Percentiles rank a stretch among this genome's conserved stretches.
Conservation (phyloP, 768 basidiomycete species). For the Boletus bicolor region DNA sequence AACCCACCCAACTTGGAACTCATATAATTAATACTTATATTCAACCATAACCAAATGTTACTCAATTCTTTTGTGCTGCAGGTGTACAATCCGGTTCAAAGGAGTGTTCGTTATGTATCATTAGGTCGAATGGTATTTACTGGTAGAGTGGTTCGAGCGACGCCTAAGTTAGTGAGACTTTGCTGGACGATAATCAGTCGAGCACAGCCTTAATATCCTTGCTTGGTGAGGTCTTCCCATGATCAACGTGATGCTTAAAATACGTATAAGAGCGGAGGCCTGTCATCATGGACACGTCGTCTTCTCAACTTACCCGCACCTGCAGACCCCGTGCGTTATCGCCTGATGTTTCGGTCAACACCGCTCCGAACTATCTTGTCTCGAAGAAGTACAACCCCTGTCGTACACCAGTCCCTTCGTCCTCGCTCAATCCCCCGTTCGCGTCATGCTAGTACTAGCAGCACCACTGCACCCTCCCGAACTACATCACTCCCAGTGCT, state of each 20-base stretch:
- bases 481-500: constrained; percentile 3
- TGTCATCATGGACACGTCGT: not conserved
- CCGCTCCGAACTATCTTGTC: constrained; percentile 2
- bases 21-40: too few species aligned
- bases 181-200: too few species aligned
- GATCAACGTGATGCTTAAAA: not conserved
- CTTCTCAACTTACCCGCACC: not conserved
- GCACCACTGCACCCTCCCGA: not conserved
- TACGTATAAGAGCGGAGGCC: not conserved
- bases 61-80: too few species aligned
- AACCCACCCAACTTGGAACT: too few species aligned
- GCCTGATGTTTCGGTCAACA: constrained; percentile 14
- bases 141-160: too few species aligned
- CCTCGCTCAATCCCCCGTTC: not conserved
- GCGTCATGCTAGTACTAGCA: constrained; percentile 12
- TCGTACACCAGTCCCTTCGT: not conserved
- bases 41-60: too few species aligned
- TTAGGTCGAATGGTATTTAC: too few species aligned
- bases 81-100: too few species aligned
- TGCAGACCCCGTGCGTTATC: not conserved
- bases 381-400: not conserved
- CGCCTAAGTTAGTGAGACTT: too few species aligned
- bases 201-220: not conserved
- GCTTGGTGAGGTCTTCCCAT: not conserved
- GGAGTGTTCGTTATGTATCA: too few species aligned